A percentile compares a stretch with the other conserved stretches of the same genome.
Evolutionary conservation across 208 protist species (phyloP).

Genomic region (Acanthamoeba lenticulata): DNA sequence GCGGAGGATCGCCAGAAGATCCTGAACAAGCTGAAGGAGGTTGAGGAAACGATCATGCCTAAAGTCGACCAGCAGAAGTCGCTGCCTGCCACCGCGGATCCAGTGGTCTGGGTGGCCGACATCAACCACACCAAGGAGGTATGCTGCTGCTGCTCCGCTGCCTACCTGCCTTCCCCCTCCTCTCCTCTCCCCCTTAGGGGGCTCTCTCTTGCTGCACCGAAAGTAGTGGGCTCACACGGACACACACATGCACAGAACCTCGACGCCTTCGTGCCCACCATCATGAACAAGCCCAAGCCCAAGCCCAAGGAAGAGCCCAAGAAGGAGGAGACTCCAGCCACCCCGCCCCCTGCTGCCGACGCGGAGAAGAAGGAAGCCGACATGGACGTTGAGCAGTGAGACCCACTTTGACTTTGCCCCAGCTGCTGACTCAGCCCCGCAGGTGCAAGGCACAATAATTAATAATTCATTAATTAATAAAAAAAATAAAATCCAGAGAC

Average conservation of each 20-base stretch:
- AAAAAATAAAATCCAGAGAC: too few relatives aligned
- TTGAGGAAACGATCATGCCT: neutral
- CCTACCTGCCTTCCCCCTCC: neutral
- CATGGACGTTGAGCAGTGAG: constrained; percentile 11
- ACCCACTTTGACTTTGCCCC: neutral
- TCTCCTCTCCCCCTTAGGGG: neutral
- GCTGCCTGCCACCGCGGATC: neutral
- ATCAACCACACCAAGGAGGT: constrained; percentile 30
- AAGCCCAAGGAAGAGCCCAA: constrained; percentile 63
- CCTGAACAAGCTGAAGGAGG: neutral
- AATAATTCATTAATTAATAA: too few relatives aligned
- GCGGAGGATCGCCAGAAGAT: constrained; percentile 19
- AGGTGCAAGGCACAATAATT: neutral
- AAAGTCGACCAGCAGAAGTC: constrained; percentile 31
- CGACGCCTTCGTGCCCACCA: neutral
- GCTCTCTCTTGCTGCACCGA: too few relatives aligned
- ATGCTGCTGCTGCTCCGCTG: neutral
- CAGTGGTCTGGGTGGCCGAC: constrained; percentile 20
- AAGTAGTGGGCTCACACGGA: too few relatives aligned
- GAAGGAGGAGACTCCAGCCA: neutral
- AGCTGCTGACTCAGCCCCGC: neutral
- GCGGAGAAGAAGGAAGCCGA: neutral
- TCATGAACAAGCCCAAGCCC: constrained; percentile 77
- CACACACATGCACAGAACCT: neutral
- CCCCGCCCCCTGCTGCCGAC: neutral